Percentiles rank a stretch among this genome's conserved stretches.
Evolutionary conservation across 2,329 filamentous ascomycete genomes (phyloP).

Genomic region (Cryoendolithus antarcticus): DNA sequence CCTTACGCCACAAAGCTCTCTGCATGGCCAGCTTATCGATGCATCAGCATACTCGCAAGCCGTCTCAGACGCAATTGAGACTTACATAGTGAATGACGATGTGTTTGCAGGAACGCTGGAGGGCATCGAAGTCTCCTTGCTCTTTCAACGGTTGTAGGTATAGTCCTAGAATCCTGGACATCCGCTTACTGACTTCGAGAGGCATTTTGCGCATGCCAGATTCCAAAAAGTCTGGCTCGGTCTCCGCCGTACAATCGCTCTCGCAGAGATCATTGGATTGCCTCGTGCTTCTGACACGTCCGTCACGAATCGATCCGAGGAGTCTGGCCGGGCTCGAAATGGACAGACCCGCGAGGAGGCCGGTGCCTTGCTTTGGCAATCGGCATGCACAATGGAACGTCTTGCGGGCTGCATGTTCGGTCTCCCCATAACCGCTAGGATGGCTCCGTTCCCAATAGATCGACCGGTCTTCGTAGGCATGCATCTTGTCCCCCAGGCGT

Average conservation of each 20-base stretch:
- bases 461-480: slow-evolving; percentile 1
- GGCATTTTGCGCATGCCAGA: slow-evolving; percentile 23
- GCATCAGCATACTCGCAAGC: slow-evolving; percentile 11
- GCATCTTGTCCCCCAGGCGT: slow-evolving; percentile 4
- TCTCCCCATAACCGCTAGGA: slow-evolving; percentile 3
- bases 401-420: slow-evolving; percentile 13
- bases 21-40: background rate
- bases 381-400: slow-evolving; percentile 22
- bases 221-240: slow-evolving; percentile 26
- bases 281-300: slow-evolving; percentile 1
- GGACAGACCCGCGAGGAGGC: slow-evolving; percentile 1
- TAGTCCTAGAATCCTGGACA: background rate
- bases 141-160: slow-evolving; percentile 26
- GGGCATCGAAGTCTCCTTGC: slow-evolving; percentile 22
- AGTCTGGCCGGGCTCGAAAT: background rate
- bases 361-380: slow-evolving; percentile 22
- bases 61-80: slow-evolving; percentile 18
- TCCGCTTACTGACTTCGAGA: slow-evolving; percentile 8
- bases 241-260: slow-evolving; percentile 25
- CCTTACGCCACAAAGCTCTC: too few species aligned
- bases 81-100: slow-evolving; percentile 20
- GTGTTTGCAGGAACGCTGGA: slow-evolving; percentile 21
- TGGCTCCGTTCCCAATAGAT: slow-evolving; percentile 1
- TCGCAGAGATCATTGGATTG: slow-evolving; percentile 27
- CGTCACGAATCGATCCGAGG: background rate